Evolutionary conservation across 331 rosid species (phyloP), one percentile per base, ranked within the genome.

Genomic region (Spiraea crenata): DNA sequence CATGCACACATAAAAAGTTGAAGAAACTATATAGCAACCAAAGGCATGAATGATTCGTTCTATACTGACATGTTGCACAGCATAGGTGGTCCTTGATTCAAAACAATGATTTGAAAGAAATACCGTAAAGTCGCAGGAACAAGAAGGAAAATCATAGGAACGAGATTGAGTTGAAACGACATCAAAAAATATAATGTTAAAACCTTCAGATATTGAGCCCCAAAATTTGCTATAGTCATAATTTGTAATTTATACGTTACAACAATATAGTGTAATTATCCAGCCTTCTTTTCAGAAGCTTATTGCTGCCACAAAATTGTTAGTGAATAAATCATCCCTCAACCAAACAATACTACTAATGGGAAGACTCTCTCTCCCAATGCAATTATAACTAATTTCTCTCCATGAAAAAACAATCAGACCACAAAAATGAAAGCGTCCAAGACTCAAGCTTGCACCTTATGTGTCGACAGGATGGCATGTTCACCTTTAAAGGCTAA

Each of bases 391-490:
- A 38, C 60, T 63, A 48, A 78, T 75, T 40, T 66, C 77, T 57
- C 60, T 61, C 54, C 59, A 60, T 49, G 68, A 76, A 31, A 52
- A 69, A 52, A 42, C n/a, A 59, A 76, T 25, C 55, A 35, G 57
- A 57, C 65, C 56, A 45, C 52, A 44, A 41, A 63, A 25, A 12
- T 7, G 10, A 50, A 17, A 75, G 55, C 70, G 39, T 77, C 71
- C 75, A 67, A 88, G 80, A 71, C 80, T 86, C 44, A 47, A 73
- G 83, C 84, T 73, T 76, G 92, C 85, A 57, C 67, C 52, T 77
- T 68, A 63, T 57, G 82, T 62, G 86, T 8, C 72, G 82, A 81
- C 81, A 87, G 82, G 87, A 86, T 89, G 80, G 74, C 63, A 79
- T 67, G 76, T 78, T 69, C 74, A 75, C 82, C 78, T 73, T 78